These are phyloP conservation scores for Fistulina hepatica DNA, from an alignment of 1,284 basidiomycete species.

Conservation along the genomic window DNA sequence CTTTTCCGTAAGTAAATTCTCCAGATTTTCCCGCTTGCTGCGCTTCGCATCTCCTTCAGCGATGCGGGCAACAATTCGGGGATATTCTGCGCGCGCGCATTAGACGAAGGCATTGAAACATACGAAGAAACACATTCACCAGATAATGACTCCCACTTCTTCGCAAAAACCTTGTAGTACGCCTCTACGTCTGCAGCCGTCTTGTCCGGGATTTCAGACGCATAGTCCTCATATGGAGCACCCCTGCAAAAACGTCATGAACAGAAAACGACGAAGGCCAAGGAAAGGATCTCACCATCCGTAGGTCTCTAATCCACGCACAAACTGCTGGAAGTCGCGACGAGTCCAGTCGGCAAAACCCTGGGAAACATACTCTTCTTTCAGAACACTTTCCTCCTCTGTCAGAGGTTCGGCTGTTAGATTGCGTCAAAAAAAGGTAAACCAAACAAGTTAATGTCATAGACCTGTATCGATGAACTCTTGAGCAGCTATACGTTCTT, in stretches of 20 bases:
- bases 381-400: constrained; percentile 73
- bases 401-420: constrained; percentile 71
- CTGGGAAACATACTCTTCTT: constrained; percentile 67
- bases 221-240: constrained; percentile 67
- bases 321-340: constrained; percentile 89
- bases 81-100: constrained; percentile 50
- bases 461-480: constrained; percentile 77
- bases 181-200: constrained; percentile 68
- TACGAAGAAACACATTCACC: constrained; percentile 41
- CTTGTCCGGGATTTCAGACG: constrained; percentile 83
- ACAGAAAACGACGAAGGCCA: constrained; percentile 1
- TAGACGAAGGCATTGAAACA: background rate
- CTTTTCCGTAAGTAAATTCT: constrained; percentile 68
- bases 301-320: constrained; percentile 72
- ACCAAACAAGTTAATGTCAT: constrained; percentile 6
- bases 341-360: constrained; percentile 90
- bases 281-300: constrained; percentile 52
- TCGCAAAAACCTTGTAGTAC: constrained; percentile 84
- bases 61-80: constrained; percentile 75
- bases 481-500: constrained; percentile 73
- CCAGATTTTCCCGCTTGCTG: constrained; percentile 78
- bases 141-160: constrained; percentile 80
- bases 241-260: constrained; percentile 33
- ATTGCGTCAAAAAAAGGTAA: constrained; percentile 1
- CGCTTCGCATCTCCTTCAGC: constrained; percentile 79